Evolutionary conservation across 2,329 filamentous ascomycete genomes (phyloP).

Genomic region (Ophiostoma piceae): DNA sequence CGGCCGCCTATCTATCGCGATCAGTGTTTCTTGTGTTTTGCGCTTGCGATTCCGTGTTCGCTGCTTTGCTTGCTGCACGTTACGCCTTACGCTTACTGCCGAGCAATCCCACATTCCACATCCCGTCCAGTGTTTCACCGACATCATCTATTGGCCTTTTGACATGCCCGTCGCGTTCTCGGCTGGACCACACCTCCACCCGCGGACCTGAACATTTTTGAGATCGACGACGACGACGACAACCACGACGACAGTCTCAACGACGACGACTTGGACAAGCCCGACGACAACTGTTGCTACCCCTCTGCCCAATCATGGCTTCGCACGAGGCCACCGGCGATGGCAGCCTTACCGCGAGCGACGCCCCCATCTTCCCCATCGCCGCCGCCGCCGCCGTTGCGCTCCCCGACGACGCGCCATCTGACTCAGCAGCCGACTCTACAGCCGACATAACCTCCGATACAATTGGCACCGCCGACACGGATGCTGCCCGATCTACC

Average conservation of each 20-base stretch:
- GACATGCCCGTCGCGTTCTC: slow-evolving; percentile 9
- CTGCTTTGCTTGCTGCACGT: not conserved
- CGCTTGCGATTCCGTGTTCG: not conserved
- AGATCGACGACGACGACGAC: not conserved
- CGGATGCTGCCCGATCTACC: slow-evolving; percentile 14
- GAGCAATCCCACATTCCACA: not conserved
- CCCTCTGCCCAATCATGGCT: slow-evolving; percentile 7
- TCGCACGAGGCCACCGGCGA: not conserved
- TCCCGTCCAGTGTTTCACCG: not conserved
- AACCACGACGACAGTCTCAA: not conserved
- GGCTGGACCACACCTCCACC: slow-evolving; percentile 7
- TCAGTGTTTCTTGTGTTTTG: not conserved
- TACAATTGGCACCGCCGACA: not conserved
- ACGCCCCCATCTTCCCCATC: not conserved
- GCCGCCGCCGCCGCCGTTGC: not conserved
- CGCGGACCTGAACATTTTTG: not conserved
- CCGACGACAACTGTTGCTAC: not conserved
- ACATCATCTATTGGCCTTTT: not conserved
- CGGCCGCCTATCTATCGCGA: slow-evolving; percentile 2
- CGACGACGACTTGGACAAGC: not conserved
- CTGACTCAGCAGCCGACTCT: not conserved
- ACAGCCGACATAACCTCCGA: not conserved
- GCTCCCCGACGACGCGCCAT: not conserved
- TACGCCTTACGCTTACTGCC: not conserved
- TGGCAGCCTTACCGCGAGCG: slow-evolving; percentile 10